Base-by-base conservation (phyloP, 2,329 filamentous ascomycete species). In the Pochonia chlamydosporia region DNA sequence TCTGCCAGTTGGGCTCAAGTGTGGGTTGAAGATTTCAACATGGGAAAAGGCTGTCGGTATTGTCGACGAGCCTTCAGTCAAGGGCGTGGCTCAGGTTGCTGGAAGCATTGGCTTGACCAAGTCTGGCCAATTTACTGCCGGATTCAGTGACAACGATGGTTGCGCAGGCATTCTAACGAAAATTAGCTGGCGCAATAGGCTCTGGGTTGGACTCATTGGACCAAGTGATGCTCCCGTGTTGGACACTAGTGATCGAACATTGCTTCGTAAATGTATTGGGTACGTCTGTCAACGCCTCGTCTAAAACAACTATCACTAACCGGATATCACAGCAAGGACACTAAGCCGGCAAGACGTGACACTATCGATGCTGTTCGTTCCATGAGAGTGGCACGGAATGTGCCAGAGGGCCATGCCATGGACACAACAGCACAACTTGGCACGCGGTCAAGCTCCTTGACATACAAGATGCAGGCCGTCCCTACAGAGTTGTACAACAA, bases 11-110 rank as follows among this genome's bases (percentile, higher is more conserved):
- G 55, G 54, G 18, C 33, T 65, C 33, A 53, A 59, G 26, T 56
- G 51, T 37, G 56, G 56, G 24, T 25, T 60, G 25, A 49, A 56
- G 36, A 53, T 63, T 18, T 44, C 44, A 13, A 42, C 39, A 3
- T 60, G 52, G 41, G 50, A 58, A 5, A 52, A 49, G 26, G 49
- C 49, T 5, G 49, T 58, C 7, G 58, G 56, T 2, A 28, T 63
- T 3, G 42, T 59, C 16, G 56, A 60, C 33, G 58, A 62, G 51
- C 60, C 62, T 3, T 59, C 56, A 13, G 53, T 63, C 52, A 60
- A 52, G 40, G 56, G 47, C 7, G 39, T 42, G 1, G 59, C 57
- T 2, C 52, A 55, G 40, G 50, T 51, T 3, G 51, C 56, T 3
- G 57, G 43, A 1, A 51, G 51, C 3, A 50, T 55, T 8, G 45